Base-by-base conservation (phyloP, 768 basidiomycete genomes). In the Cystobasidium onofrii region DNA sequence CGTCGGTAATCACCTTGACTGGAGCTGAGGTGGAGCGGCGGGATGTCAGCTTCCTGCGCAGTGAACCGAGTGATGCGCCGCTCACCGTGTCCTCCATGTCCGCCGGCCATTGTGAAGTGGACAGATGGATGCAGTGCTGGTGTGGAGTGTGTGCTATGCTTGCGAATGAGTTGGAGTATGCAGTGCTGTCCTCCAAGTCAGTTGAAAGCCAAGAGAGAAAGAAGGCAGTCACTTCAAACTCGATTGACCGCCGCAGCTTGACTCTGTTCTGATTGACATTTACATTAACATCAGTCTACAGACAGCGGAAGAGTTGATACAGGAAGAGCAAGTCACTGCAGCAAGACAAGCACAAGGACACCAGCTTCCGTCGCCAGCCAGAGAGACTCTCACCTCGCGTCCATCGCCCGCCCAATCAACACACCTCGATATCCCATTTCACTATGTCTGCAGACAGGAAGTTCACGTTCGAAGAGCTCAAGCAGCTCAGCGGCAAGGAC, bases 401-500 rank as follows among this genome's bases (percentile, higher is more conserved):
- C n/a, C n/a, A n/a, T 50, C 46, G 46, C 57, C 33, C 57, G 23
- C 23, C 57, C 57, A 60, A 60, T 60, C 57, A 60, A 60, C 6
- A 12, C 46, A 62, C 34, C 23, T 34, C 20, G n/a, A 44, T 60
- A 60, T 60, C 12, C 29, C 54, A 63, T 34, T 23, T n/a, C 60
- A 34, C 31, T 6, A 77, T 76, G 75, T 73, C 76, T 15, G 69
- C 50, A 6, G 64, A 46, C 33, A 81, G 78, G 72, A 74, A 70
- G 34, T 83, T 82, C 79, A 81, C 82, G 27, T 75, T 81, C 70
- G 88, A 90, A 50, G 78, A 78, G 65, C 75, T 78, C 61, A 44
- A 41, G 23, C 87, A 92, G 81, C 88, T 96, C 81, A 88, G 90
- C 78, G 84, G 84, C 66, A 90, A 89, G 83, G 87, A 91, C 73